These are phyloP conservation scores for Microcyclospora tardicrescens DNA, from an alignment of 2,329 filamentous ascomycete species.

Conservation along the genomic window DNA sequence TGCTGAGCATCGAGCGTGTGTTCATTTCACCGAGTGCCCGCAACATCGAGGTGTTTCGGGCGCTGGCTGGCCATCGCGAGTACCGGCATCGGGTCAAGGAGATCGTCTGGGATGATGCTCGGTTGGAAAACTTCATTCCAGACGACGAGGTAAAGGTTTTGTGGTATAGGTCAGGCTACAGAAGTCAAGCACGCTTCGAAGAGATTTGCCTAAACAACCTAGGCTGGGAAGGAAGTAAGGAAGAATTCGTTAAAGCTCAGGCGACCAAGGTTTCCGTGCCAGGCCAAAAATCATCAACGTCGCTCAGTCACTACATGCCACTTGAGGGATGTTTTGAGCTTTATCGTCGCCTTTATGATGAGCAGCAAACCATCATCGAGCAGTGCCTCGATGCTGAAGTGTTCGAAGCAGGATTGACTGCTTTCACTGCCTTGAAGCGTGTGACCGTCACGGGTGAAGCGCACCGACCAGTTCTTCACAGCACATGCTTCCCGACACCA, in stretches of 20 bases:
- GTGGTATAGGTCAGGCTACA: too few species aligned
- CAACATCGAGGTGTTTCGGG: neutral
- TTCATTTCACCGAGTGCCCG: neutral
- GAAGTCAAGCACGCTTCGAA: too few species aligned
- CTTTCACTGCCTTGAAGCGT: neutral
- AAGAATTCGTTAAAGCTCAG: too few species aligned
- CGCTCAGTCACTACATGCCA: too few species aligned
- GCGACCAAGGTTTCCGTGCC: too few species aligned
- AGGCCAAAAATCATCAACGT: too few species aligned
- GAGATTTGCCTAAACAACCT: too few species aligned
- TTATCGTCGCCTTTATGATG: neutral
- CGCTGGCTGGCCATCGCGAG: neutral
- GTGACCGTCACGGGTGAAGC: neutral
- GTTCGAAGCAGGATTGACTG: neutral
- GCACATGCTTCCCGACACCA: neutral
- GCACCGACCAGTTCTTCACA: neutral
- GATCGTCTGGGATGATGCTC: neutral
- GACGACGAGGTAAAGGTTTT: too few species aligned
- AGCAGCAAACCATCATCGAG: neutral
- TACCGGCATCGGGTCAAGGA: neutral
- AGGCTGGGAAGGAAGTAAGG: too few species aligned
- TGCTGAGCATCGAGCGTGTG: neutral
- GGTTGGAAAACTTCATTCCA: too few species aligned
- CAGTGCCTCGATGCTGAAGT: neutral
- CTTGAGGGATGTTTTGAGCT: neutral